phyloP scores from a whole-genome alignment of 2,329 filamentous ascomycete genomes.

The Tolypocladium tropicale region DNA sequence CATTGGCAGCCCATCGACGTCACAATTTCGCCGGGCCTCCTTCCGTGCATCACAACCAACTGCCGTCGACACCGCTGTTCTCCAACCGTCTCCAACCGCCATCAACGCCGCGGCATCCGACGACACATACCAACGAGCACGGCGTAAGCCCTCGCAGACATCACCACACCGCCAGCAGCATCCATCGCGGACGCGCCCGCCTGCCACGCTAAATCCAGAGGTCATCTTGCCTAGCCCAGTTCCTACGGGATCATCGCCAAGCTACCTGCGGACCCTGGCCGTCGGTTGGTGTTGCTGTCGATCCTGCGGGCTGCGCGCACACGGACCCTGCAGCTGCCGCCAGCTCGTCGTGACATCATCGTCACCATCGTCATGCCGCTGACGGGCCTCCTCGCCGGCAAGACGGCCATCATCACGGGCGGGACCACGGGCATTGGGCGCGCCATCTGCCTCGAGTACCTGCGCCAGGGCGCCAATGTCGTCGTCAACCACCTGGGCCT shows the following conservation, averaged over 20 bases:
- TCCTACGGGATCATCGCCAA: not conserved
- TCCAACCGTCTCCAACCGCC: not conserved
- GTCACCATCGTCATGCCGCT: constrained; percentile 35
- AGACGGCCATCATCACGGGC: constrained; percentile 79
- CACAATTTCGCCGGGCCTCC: not conserved
- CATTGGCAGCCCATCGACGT: not conserved
- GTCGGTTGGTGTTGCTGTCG: not conserved
- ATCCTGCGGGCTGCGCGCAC: not conserved
- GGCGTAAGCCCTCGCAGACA: not conserved
- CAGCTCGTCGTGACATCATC: constrained; percentile 1
- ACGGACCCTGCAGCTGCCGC: not conserved
- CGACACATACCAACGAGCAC: not conserved
- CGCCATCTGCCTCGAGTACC: constrained; percentile 71
- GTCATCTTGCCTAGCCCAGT: too few species aligned
- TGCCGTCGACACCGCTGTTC: not conserved
- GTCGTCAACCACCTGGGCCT: constrained; percentile 71
- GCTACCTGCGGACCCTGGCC: not conserved
- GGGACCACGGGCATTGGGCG: constrained; percentile 80
- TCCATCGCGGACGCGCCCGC: not conserved
- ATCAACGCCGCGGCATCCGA: not conserved
- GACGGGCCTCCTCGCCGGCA: constrained; percentile 53
- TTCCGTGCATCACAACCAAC: not conserved
- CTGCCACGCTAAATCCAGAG: not conserved
- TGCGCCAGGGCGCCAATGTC: constrained; percentile 67
- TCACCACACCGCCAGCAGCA: not conserved